Evolutionary conservation across 257 asterid genomes (phyloP).

Genomic region (Solanum lignicaule): DNA sequence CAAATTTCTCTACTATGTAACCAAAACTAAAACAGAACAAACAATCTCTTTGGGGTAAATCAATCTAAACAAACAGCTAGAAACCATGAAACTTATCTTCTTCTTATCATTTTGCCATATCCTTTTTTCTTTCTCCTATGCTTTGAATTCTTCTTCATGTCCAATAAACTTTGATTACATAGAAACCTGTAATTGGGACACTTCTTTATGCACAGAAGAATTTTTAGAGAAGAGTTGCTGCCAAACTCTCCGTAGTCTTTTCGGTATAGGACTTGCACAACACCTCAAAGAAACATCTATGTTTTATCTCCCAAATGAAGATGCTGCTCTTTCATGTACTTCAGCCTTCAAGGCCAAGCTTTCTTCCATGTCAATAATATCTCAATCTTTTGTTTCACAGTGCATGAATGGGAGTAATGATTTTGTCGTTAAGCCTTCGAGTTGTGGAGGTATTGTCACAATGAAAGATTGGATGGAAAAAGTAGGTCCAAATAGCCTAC

Average conservation of each 20-base stretch:
- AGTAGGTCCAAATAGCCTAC: slow-evolving; percentile 11
- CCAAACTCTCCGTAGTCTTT: slow-evolving; percentile 43
- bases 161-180: slow-evolving; percentile 44
- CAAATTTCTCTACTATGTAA: neutral
- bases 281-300: slow-evolving; percentile 27
- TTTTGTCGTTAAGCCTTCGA: slow-evolving; percentile 13
- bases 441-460: slow-evolving; percentile 44
- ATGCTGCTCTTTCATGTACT: slow-evolving; percentile 33
- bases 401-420: slow-evolving; percentile 43
- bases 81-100: neutral
- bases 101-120: neutral
- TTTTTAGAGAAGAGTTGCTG: slow-evolving; percentile 34
- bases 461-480: slow-evolving; percentile 24
- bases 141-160: slow-evolving; percentile 28
- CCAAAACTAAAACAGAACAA: neutral
- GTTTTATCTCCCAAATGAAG: slow-evolving; percentile 37
- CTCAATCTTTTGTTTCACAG: slow-evolving; percentile 3
- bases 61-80: neutral
- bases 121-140: neutral
- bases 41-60: neutral
- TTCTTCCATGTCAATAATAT: slow-evolving; percentile 9
- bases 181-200: slow-evolving; percentile 47
- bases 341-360: slow-evolving; percentile 16
- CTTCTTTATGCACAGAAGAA: slow-evolving; percentile 26
- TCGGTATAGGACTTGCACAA: slow-evolving; percentile 38